Evolutionary conservation across 2,329 filamentous ascomycete species (phyloP).

Genomic region (Alternaria triticina): DNA sequence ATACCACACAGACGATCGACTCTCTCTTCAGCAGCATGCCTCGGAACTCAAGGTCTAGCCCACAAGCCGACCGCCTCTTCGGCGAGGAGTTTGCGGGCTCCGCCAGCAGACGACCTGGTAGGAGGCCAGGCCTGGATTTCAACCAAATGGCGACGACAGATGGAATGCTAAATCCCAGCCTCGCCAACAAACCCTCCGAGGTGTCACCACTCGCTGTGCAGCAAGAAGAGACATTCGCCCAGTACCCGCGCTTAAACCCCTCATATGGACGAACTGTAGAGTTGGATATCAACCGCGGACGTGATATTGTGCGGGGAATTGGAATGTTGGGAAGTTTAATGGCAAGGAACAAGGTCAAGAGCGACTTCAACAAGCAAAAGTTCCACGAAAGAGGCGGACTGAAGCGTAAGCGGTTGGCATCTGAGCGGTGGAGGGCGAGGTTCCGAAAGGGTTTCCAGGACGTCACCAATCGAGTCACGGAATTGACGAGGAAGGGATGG

Average conservation of each 20-base stretch:
- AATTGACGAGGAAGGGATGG: conserved; percentile 81
- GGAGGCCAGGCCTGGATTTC: conserved; percentile 18
- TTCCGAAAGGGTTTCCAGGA: conserved; percentile 74
- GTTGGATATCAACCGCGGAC: conserved; percentile 39
- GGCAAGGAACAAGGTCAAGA: conserved; percentile 63
- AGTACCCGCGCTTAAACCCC: conserved; percentile 47
- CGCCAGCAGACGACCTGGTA: background rate
- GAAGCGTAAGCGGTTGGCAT: conserved; percentile 77
- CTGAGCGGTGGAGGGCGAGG: conserved; percentile 70
- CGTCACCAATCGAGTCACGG: conserved; percentile 68
- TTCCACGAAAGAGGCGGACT: conserved; percentile 78
- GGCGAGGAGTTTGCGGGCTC: conserved; percentile 24
- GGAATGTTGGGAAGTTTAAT: conserved; percentile 51
- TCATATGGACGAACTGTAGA: conserved; percentile 50
- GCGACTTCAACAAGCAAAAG: conserved; percentile 64
- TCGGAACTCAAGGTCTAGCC: background rate
- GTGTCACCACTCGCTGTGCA: conserved; percentile 18
- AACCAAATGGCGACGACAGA: conserved; percentile 27
- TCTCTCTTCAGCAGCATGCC: conserved; percentile 25
- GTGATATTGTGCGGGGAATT: conserved; percentile 59
- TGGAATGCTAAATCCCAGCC: conserved; percentile 16
- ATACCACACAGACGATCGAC: conserved; percentile 30
- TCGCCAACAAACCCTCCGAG: conserved; percentile 26
- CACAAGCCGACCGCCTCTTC: conserved; percentile 18
- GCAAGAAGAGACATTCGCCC: conserved; percentile 28